Evolutionary conservation across 176 grass and related monocot species (phyloP).

Genomic region (Eragrostis nindensis): DNA sequence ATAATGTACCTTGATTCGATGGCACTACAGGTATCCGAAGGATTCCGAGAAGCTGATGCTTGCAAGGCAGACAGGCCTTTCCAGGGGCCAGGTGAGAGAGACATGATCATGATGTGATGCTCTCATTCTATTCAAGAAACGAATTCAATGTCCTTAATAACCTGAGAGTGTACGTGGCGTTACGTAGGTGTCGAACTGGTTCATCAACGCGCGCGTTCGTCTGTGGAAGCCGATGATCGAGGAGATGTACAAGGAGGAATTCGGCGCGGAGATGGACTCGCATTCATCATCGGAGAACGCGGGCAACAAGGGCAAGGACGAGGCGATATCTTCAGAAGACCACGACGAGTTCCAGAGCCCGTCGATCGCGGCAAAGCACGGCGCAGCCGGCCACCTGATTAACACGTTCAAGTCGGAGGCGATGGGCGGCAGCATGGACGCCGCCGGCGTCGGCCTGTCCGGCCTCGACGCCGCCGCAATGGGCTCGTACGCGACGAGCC

Average conservation of each 20-base stretch:
- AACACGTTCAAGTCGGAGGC: slow-evolving; percentile 63
- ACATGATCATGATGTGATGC: not conserved
- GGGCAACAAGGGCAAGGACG: slow-evolving; percentile 63
- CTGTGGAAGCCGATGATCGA: slow-evolving; percentile 98
- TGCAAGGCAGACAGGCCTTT: slow-evolving; percentile 81
- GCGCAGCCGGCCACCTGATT: slow-evolving; percentile 41
- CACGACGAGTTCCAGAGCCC: slow-evolving; percentile 67
- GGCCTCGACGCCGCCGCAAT: slow-evolving; percentile 25
- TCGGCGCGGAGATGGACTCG: slow-evolving; percentile 75
- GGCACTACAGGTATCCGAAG: slow-evolving; percentile 69
- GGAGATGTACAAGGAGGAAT: slow-evolving; percentile 97
- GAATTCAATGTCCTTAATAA: not conserved
- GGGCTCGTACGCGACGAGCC: slow-evolving; percentile 38
- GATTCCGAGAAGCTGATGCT: slow-evolving; percentile 95
- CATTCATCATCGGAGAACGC: slow-evolving; percentile 78
- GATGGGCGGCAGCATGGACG: slow-evolving; percentile 44
- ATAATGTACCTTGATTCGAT: slow-evolving; percentile 21
- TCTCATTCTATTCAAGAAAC: not conserved
- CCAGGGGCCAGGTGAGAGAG: slow-evolving; percentile 84
- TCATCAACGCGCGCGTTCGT: slow-evolving; percentile 90
- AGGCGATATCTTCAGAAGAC: slow-evolving; percentile 63
- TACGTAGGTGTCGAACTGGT: slow-evolving; percentile 86
- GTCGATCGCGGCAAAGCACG: slow-evolving; percentile 35
- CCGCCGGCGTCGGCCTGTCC: slow-evolving; percentile 23
- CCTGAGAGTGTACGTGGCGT: not conserved